Conservation (phyloP, 495 filamentous ascomycete species). For the Aspergillus haitiensis region DNA sequence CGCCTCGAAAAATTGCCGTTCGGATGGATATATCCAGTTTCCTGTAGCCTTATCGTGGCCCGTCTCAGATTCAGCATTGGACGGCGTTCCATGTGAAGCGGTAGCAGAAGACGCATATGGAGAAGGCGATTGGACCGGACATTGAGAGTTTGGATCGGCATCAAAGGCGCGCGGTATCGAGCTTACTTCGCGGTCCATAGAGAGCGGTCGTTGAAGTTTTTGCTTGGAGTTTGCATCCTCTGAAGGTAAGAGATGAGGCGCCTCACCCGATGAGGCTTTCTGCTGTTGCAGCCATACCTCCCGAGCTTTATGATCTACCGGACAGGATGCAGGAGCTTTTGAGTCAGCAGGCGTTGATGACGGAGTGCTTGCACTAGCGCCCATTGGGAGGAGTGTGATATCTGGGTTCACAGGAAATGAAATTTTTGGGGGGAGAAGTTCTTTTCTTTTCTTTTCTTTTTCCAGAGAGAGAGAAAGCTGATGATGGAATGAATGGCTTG, state of each 20-base stretch:
- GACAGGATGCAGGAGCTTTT: constrained; percentile 56
- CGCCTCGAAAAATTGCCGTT: constrained; percentile 93
- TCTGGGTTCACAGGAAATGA: neutral
- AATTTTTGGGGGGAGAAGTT: neutral
- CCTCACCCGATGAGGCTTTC: constrained; percentile 31
- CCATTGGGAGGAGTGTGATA: constrained; percentile 28
- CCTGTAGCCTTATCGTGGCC: constrained; percentile 62
- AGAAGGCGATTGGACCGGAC: constrained; percentile 31
- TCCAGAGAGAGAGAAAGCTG: constrained; percentile 8
- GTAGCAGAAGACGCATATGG: constrained; percentile 33
- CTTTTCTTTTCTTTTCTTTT: neutral
- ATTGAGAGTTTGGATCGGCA: constrained; percentile 31
- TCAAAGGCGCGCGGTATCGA: constrained; percentile 71
- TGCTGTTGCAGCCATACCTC: constrained; percentile 73
- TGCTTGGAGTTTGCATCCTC: constrained; percentile 33
- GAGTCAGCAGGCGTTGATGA: constrained; percentile 27
- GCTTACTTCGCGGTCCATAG: constrained; percentile 71
- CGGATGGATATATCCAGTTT: constrained; percentile 97
- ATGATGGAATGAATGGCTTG: constrained; percentile 6
- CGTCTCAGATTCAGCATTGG: constrained; percentile 72
- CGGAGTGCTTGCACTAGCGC: constrained; percentile 45
- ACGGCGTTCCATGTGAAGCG: constrained; percentile 51
- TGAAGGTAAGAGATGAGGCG: constrained; percentile 33
- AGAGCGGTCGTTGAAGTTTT: constrained; percentile 47
- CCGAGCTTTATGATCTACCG: constrained; percentile 84